Conservation (phyloP, 2,329 filamentous ascomycete species). For the Aureobasidium zeae region DNA sequence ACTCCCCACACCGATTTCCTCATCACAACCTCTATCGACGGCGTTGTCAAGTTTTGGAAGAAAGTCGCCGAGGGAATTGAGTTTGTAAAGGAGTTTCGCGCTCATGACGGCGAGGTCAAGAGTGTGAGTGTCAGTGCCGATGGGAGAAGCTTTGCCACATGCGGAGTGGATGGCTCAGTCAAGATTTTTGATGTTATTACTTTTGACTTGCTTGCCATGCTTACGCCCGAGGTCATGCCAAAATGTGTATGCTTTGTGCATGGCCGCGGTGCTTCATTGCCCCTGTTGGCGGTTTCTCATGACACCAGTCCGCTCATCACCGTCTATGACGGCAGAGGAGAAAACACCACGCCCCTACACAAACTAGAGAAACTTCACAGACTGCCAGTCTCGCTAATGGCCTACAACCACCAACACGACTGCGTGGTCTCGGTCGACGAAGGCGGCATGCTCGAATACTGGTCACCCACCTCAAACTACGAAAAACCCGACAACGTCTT, state of each 20-base stretch:
- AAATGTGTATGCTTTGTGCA: conserved; percentile 89
- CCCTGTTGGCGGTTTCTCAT: conserved; percentile 74
- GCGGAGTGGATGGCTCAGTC: conserved; percentile 66
- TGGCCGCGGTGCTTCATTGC: conserved; percentile 74
- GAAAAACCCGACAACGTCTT: conserved; percentile 91
- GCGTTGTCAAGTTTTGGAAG: conserved; percentile 99
- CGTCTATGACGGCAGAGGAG: conserved; percentile 84
- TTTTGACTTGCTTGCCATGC: conserved; percentile 67
- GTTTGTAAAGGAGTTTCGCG: conserved; percentile 96
- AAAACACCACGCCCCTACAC: conserved; percentile 66
- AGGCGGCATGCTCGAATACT: conserved; percentile 93
- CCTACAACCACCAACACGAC: conserved; percentile 79
- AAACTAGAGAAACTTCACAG: conserved; percentile 72
- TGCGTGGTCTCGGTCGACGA: conserved; percentile 88
- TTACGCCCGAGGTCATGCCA: conserved; percentile 66
- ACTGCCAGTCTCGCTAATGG: conserved; percentile 71
- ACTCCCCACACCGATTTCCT: conserved; percentile 90
- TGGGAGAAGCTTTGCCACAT: conserved; percentile 86
- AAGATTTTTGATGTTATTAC: conserved; percentile 66
- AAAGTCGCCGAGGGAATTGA: conserved; percentile 84
- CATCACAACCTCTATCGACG: conserved; percentile 86
- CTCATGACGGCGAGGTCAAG: conserved; percentile 75
- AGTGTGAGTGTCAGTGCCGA: conserved; percentile 80
- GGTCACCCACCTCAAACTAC: conserved; percentile 69
- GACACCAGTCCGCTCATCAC: conserved; percentile 62